A percentile compares a stretch with the other conserved stretches of the same genome.
Conservation (phyloP, 352 stramenopile species). For the Hyaloperonospora arabidopsidis region DNA sequence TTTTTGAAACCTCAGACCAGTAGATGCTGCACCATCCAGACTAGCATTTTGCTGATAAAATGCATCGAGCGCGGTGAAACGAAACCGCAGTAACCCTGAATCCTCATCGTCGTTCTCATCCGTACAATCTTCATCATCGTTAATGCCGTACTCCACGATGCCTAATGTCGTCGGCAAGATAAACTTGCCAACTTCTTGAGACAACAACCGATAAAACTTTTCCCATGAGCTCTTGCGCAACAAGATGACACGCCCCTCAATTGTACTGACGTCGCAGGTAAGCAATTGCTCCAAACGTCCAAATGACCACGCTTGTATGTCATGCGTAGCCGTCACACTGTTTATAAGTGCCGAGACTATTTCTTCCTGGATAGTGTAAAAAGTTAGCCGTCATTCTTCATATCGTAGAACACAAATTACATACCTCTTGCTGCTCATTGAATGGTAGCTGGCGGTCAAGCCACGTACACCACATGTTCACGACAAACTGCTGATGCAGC, state of each 20-base stretch:
- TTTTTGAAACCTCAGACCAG: conserved; percentile 41
- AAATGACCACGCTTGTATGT: conserved; percentile 37
- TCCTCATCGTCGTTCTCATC: conserved; percentile 27
- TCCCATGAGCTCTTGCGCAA: conserved; percentile 35
- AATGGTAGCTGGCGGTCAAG: conserved; percentile 36
- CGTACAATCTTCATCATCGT: conserved; percentile 16
- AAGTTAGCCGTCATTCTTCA: not conserved
- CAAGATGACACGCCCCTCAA: conserved; percentile 8
- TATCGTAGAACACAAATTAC: conserved; percentile 9
- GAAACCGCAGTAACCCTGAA: conserved; percentile 23
- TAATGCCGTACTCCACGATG: conserved; percentile 8
- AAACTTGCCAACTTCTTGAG: conserved; percentile 36
- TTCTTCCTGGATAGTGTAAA: conserved; percentile 33
- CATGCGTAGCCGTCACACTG: conserved; percentile 31
- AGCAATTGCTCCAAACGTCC: conserved; percentile 40
- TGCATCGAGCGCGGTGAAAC: conserved; percentile 30
- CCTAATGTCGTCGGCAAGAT: conserved; percentile 19
- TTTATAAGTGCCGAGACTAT: conserved; percentile 49
- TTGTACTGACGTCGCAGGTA: not conserved
- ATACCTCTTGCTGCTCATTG: conserved; percentile 59
- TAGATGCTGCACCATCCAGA: conserved; percentile 33
- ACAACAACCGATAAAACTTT: conserved; percentile 36
- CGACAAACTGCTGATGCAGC: conserved; percentile 44
- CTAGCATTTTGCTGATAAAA: conserved; percentile 51
- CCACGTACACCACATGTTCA: conserved; percentile 69